These are phyloP conservation scores for Penicillium parvum DNA, from an alignment of 495 filamentous ascomycete genomes.

Conservation along the genomic window DNA sequence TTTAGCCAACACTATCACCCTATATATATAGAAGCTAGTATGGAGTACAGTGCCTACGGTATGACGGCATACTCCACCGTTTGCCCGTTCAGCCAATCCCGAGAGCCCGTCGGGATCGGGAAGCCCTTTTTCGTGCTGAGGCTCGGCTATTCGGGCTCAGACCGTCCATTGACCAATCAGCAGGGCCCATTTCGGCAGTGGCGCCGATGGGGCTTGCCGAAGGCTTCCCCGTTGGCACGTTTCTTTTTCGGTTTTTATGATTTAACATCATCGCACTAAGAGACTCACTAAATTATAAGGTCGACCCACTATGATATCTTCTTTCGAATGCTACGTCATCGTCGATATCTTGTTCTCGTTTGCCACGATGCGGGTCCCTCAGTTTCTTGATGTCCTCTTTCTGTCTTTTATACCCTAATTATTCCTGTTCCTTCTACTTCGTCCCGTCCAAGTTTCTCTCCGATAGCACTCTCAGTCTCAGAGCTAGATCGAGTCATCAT, in stretches of 20 bases:
- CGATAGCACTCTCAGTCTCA: neutral
- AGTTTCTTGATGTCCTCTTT: neutral
- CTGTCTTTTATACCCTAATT: neutral
- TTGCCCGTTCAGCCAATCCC: constrained; percentile 3
- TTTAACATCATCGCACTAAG: too few species aligned
- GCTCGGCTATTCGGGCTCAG: constrained; percentile 7
- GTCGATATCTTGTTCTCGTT: constrained; percentile 15
- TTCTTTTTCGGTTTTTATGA: too few species aligned
- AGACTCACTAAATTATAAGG: neutral
- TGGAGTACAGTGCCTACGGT: too few species aligned
- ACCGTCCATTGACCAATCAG: constrained; percentile 5
- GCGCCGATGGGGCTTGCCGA: constrained; percentile 2
- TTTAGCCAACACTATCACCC: too few species aligned
- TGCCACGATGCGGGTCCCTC: constrained; percentile 7
- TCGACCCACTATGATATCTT: constrained; percentile 18
- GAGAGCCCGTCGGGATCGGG: constrained; percentile 4
- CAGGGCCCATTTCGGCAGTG: constrained; percentile 4
- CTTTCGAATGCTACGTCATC: constrained; percentile 16
- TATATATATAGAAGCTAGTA: too few species aligned
- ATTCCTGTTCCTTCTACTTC: neutral
- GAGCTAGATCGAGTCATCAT: constrained; percentile 10
- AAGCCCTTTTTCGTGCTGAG: neutral
- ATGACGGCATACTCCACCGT: constrained; percentile 9
- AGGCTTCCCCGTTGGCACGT: neutral
- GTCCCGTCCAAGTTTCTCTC: neutral